Evolutionary conservation across 176 grass and related monocot species (phyloP), one percentile per base, ranked within the genome.

Genomic region (Thalia dealbata): DNA sequence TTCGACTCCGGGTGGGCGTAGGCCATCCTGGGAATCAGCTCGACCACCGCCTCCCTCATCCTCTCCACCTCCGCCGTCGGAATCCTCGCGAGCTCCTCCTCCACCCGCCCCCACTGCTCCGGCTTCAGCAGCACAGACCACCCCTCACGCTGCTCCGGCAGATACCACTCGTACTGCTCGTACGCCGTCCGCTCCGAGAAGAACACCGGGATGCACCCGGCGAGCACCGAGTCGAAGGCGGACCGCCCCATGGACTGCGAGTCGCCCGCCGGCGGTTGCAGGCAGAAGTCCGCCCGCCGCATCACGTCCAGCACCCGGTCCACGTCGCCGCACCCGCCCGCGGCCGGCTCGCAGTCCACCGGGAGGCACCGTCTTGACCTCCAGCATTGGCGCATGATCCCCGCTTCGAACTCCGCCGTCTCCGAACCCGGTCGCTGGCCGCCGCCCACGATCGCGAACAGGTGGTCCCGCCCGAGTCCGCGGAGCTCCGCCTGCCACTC

Each of bases 41-140:
- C 28, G 26, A 85, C 73, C 27, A 80, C 83, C 43, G 25, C 61
- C 65, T 85, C 58, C 48, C 78, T 76, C 83, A 81, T 85, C 62
- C 73, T 43, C 54, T 64, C 19, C 25, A 81, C 59, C 67, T 58
- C 78, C 23, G 68, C 50, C 2, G 76, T 64, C 18, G 78, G 78
- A n/a, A 85, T 77, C 64, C 18, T 28, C 10, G 8, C 59, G 29
- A 85, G 15, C 46, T 72, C 44, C 0, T 76, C 55, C 59, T 77
- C 72, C 12, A 85, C 75, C 58, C 45, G 64, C 16, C 43, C 27
- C 44, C 65, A 25, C 16, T 60, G 44, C 8, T 85, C 83, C 7
- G 52, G 73, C 15, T 56, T 25, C 3, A 85, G 69, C 18, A 80
- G 54, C 18, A 85, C 73, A 0, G 83, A 85, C 78, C 83, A 85